Percentiles rank a stretch among this genome's conserved stretches.
Conservation (phyloP, 176 grass and related monocot species). For the Triticum aestivum region IWGSC_CS_RefSeq_v2.1 NC_057803.1:117601810-117602309, state of each 20-base stretch:
- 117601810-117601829: background rate
- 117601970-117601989: constrained; percentile 6
- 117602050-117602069: background rate
- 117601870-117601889: background rate
- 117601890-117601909: background rate
- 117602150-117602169: background rate
- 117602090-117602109: background rate
- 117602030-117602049: background rate
- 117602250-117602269: constrained; percentile 68
- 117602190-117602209: background rate
- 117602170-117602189: constrained; percentile 12
- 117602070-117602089: background rate
- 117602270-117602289: constrained; percentile 75
- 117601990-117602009: background rate
- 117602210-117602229: constrained; percentile 80
- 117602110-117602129: background rate
- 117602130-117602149: background rate
- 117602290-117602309: constrained; percentile 82
- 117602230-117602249: constrained; percentile 93
- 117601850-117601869: background rate
- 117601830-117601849: background rate
- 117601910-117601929: background rate
- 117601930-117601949: background rate
- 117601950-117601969: background rate
- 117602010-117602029: background rate